These are phyloP conservation scores for Sungouiozyma intestinalis DNA, from an alignment of 805 yeast species.

Conservation along the genomic window DNA sequence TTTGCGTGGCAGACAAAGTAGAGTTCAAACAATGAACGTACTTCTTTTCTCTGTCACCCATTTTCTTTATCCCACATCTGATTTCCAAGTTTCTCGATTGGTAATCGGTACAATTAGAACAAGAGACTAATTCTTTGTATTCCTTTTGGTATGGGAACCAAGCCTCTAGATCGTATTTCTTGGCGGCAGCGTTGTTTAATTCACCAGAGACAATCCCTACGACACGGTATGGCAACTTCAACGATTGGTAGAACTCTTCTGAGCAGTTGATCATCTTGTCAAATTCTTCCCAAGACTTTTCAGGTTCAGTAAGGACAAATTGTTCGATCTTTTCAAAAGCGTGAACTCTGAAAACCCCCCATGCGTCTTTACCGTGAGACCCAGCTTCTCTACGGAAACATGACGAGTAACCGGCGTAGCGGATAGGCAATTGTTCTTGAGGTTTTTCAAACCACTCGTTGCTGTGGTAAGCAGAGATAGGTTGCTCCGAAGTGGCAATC, in stretches of 20 bases:
- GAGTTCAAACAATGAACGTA: conserved; percentile 98
- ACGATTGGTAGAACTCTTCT: conserved; percentile 86
- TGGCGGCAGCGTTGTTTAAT: conserved; percentile 97
- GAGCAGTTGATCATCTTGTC: conserved; percentile 87
- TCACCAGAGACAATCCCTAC: conserved; percentile 98
- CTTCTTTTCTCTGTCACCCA: conserved; percentile 90
- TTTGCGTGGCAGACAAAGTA: conserved; percentile 94
- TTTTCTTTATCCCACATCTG: conserved; percentile 95
- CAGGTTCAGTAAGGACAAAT: conserved; percentile 92
- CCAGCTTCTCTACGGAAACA: conserved; percentile 99
- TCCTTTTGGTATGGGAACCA: conserved; percentile 99
- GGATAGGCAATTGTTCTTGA: conserved; percentile 87
- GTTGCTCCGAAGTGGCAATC: conserved; percentile 98
- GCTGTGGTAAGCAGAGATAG: conserved; percentile 94
- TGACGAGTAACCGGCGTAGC: conserved; percentile 96
- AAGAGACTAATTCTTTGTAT: conserved; percentile 94
- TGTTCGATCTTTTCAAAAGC: conserved; percentile 98
- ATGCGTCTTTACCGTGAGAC: conserved; percentile 97
- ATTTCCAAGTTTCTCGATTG: conserved; percentile 98
- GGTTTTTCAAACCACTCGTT: conserved; percentile 98
- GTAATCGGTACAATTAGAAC: conserved; percentile 98
- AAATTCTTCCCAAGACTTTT: conserved; percentile 94
- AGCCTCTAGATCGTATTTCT: conserved; percentile 97
- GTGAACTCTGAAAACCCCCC: conserved; percentile 99
- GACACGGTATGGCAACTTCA: conserved; percentile 90